Evolutionary conservation across 2,329 filamentous ascomycete species (phyloP).

Genomic region (Lojkania enalia): DNA sequence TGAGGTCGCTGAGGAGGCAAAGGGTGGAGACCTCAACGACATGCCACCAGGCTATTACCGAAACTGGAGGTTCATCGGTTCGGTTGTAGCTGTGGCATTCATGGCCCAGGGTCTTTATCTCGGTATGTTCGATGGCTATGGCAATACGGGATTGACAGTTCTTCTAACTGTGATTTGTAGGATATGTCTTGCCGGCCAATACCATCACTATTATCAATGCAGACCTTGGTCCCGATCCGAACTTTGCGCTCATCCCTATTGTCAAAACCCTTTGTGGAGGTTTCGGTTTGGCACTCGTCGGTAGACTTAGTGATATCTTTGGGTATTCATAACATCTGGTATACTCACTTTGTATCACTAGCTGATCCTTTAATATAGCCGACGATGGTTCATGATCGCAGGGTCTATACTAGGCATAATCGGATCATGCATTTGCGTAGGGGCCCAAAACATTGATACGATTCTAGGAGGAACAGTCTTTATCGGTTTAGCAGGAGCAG

Average conservation of each 20-base stretch:
- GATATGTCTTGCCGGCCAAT: constrained; percentile 17
- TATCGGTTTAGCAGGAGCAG: constrained; percentile 17
- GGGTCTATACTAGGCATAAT: constrained; percentile 31
- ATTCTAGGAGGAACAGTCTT: constrained; percentile 12
- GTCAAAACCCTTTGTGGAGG: constrained; percentile 16
- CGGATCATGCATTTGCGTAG: constrained; percentile 14
- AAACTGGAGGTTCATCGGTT: constrained; percentile 22
- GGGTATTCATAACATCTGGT: constrained; percentile 19
- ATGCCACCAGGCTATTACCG: constrained; percentile 20
- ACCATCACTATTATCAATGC: constrained; percentile 21
- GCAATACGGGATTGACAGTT: neutral
- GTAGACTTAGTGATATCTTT: constrained; percentile 18
- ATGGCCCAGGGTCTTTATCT: constrained; percentile 23
- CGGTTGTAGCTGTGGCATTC: constrained; percentile 17
- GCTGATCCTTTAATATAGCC: constrained; percentile 17
- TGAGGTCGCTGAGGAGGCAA: constrained; percentile 7
- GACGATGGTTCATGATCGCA: constrained; percentile 34
- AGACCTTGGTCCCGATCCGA: constrained; percentile 18
- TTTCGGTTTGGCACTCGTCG: constrained; percentile 11
- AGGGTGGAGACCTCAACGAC: constrained; percentile 19
- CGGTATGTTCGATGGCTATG: constrained; percentile 8
- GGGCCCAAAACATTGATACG: constrained; percentile 14
- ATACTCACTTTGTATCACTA: constrained; percentile 9
- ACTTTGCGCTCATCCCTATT: constrained; percentile 13
- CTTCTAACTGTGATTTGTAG: constrained; percentile 1